These are phyloP conservation scores for Heterococcus sp. DNA, from an alignment of 108 stramenopile genomes.

Conservation along the genomic window DNA sequence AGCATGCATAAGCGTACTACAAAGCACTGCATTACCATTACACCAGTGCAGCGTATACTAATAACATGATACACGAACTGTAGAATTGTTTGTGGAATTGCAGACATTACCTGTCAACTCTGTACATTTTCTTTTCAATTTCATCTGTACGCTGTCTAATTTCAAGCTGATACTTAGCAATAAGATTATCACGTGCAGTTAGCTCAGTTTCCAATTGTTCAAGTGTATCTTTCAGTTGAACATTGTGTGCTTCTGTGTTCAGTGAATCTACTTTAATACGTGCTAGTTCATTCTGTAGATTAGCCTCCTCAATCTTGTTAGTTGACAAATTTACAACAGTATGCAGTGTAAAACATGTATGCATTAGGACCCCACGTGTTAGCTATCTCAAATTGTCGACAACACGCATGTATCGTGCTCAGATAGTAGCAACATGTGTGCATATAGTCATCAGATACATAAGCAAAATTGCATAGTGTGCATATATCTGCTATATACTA, in stretches of 20 bases:
- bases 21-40: neutral
- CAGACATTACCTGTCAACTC: slow-evolving; percentile 51
- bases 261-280: slow-evolving; percentile 67
- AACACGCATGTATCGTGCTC: too few species aligned
- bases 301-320: slow-evolving; percentile 18
- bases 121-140: slow-evolving; percentile 75
- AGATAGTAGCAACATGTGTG: too few species aligned
- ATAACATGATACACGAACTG: neutral
- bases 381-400: too few species aligned
- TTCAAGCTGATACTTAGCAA: slow-evolving; percentile 68
- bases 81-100: neutral
- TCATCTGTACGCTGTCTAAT: slow-evolving; percentile 77
- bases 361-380: too few species aligned
- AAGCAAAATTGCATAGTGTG: too few species aligned
- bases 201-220: slow-evolving; percentile 48
- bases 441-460: too few species aligned
- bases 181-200: slow-evolving; percentile 56
- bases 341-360: neutral
- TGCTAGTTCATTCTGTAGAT: slow-evolving; percentile 69
- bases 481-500: too few species aligned
- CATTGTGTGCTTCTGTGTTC: slow-evolving; percentile 67
- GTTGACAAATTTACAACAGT: too few species aligned
- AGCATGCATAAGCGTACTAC: neutral
- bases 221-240: slow-evolving; percentile 65
- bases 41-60: neutral